Evolutionary conservation across 192 early-diverging fungal species (phyloP).

Genomic region (Linnemannia hyalina): DNA sequence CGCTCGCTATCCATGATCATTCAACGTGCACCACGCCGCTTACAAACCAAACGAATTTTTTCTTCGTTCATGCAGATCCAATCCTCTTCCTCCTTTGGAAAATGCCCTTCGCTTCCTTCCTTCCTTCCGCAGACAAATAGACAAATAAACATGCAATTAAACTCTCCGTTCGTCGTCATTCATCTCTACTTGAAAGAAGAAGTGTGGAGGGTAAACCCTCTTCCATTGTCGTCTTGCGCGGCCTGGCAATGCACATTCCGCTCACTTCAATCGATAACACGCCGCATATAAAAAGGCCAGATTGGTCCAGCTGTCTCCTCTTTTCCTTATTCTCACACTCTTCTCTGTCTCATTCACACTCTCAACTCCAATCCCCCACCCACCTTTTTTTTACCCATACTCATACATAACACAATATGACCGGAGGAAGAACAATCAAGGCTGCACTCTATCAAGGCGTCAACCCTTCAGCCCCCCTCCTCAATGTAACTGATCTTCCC

Average conservation of each 20-base stretch:
- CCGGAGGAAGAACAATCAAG: conserved; percentile 14
- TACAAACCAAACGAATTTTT: too few relatives aligned
- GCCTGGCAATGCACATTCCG: not conserved
- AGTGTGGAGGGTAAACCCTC: not conserved
- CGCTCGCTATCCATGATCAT: too few relatives aligned
- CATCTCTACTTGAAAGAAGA: too few relatives aligned
- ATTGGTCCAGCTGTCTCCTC: not conserved
- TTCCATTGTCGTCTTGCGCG: not conserved
- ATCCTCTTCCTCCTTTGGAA: too few relatives aligned
- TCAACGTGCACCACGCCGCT: too few relatives aligned
- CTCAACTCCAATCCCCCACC: not conserved
- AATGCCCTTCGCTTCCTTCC: too few relatives aligned
- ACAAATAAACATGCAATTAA: too few relatives aligned
- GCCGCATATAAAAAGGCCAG: not conserved
- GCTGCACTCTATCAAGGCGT: conserved; percentile 25
- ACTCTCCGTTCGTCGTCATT: too few relatives aligned
- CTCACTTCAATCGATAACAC: not conserved
- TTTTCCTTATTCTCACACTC: too few relatives aligned
- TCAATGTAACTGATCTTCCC: conserved; percentile 17
- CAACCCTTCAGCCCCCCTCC: conserved; percentile 12
- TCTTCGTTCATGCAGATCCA: too few relatives aligned
- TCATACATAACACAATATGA: conserved; percentile 5
- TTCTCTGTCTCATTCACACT: not conserved
- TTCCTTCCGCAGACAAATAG: too few relatives aligned
- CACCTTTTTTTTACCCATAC: not conserved